These are phyloP conservation scores for Oryza nivara DNA, from an alignment of 176 grass and related monocot species.

Conservation along the genomic window DNA sequence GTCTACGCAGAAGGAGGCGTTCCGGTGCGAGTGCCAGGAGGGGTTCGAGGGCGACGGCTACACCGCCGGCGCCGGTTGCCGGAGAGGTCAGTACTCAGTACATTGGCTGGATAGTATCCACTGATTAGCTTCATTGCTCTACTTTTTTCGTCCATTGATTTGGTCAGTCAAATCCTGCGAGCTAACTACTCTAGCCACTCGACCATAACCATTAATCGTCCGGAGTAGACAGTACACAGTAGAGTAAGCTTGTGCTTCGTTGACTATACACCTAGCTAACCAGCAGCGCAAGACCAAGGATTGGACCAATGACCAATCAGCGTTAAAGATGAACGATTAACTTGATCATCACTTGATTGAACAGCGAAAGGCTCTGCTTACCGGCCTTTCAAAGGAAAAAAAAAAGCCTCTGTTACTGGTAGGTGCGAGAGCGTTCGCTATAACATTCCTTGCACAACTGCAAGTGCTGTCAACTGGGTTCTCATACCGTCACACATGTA, in stretches of 20 bases:
- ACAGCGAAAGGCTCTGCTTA: slow-evolving; percentile 9
- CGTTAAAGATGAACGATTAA: slow-evolving; percentile 10
- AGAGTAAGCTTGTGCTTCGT: background rate
- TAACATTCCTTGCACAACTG: background rate
- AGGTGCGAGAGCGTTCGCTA: background rate
- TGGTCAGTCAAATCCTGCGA: slow-evolving; percentile 42
- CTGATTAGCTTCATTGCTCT: background rate
- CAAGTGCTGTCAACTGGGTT: background rate
- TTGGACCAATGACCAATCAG: slow-evolving; percentile 6
- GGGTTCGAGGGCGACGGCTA: slow-evolving; percentile 64
- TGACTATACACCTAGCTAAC: slow-evolving; percentile 35
- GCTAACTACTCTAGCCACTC: slow-evolving; percentile 18
- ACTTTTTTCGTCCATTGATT: slow-evolving; percentile 22
- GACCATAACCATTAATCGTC: background rate
- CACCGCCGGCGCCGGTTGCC: slow-evolving; percentile 46
- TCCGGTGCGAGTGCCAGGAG: slow-evolving; percentile 45
- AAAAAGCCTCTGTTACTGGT: background rate
- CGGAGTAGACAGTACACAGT: background rate
- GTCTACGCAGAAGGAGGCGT: background rate
- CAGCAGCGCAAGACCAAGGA: slow-evolving; percentile 6
- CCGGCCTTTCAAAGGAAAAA: background rate
- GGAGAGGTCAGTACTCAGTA: slow-evolving; percentile 44
- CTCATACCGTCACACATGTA: background rate
- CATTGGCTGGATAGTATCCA: background rate
- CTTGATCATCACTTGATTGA: background rate